phyloP scores from a whole-genome alignment of 2,329 filamentous ascomycete genomes.

The Bisporella sp. region DNA sequence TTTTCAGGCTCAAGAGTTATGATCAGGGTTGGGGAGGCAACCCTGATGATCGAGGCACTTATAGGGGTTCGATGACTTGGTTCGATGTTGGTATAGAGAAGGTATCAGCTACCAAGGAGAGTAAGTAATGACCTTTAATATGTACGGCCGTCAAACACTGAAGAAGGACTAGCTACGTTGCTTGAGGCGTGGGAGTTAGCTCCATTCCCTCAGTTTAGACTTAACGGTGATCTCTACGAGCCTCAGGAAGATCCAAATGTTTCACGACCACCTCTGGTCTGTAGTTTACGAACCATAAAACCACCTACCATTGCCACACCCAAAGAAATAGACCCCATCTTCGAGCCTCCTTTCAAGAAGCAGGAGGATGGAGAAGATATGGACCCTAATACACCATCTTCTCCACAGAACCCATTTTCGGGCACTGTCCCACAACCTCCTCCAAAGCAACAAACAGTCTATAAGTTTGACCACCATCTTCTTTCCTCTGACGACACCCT shows the following conservation, averaged over 20 bases:
- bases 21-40: constrained; percentile 52
- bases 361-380: too few relatives aligned
- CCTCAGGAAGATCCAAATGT: background rate
- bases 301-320: constrained; percentile 18
- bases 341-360: too few relatives aligned
- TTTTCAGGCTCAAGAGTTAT: constrained; percentile 48
- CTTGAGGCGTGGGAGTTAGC: background rate
- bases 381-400: too few relatives aligned
- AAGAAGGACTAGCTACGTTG: constrained; percentile 8
- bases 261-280: constrained; percentile 15
- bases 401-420: too few relatives aligned
- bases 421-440: too few relatives aligned
- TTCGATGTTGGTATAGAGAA: constrained; percentile 56
- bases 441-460: background rate
- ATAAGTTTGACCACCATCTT: constrained; percentile 31
- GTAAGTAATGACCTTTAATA: constrained; percentile 8
- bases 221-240: background rate
- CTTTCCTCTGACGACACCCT: constrained; percentile 30
- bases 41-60: constrained; percentile 31
- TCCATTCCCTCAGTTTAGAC: constrained; percentile 1
- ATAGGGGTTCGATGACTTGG: constrained; percentile 49
- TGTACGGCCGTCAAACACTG: too few relatives aligned
- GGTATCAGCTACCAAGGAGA: constrained; percentile 34
- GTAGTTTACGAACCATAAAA: constrained; percentile 31
- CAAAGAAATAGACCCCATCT: too few relatives aligned